Percentiles rank a stretch among this genome's conserved stretches.
phyloP scores from a whole-genome alignment of 192 early-diverging fungal genomes.

The Phycomyces nitens region DNA sequence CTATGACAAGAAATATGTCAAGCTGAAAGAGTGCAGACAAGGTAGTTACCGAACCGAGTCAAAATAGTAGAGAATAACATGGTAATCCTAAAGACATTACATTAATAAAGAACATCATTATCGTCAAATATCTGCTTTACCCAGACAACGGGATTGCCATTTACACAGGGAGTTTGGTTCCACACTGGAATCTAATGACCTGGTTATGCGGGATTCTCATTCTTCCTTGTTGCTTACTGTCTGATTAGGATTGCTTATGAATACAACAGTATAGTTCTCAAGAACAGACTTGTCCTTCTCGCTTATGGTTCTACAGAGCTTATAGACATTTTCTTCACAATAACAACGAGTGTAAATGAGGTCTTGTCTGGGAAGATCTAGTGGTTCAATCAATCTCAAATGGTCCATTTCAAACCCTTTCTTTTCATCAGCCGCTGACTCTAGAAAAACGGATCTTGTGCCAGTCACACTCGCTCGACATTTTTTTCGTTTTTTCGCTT shows the following conservation, averaged over 20 bases:
- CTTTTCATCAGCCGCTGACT: neutral
- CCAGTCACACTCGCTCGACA: no score
- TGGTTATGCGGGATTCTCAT: neutral
- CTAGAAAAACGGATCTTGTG: neutral
- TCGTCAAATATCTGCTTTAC: neutral
- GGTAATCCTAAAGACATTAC: slow-evolving; percentile 20
- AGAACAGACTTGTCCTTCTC: slow-evolving; percentile 6
- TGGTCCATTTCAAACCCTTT: neutral
- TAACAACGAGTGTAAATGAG: slow-evolving; percentile 23
- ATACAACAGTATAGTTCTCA: slow-evolving; percentile 9
- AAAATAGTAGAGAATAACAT: slow-evolving; percentile 18
- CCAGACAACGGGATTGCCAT: slow-evolving; percentile 16
- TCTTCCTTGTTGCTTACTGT: neutral
- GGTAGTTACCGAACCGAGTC: slow-evolving; percentile 4
- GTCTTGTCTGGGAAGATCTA: slow-evolving; percentile 1
- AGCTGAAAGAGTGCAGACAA: neutral
- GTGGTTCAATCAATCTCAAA: neutral
- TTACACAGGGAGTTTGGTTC: slow-evolving; percentile 11
- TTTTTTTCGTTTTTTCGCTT: no score
- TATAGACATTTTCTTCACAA: slow-evolving; percentile 28
- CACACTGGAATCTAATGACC: slow-evolving; percentile 22
- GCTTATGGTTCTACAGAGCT: slow-evolving; percentile 10
- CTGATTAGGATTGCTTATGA: slow-evolving; percentile 15
- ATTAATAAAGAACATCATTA: neutral
- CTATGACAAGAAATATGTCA: neutral